Evolutionary conservation across 352 stramenopile species (phyloP).

Genomic region (Phytophthora cryptogea): DNA sequence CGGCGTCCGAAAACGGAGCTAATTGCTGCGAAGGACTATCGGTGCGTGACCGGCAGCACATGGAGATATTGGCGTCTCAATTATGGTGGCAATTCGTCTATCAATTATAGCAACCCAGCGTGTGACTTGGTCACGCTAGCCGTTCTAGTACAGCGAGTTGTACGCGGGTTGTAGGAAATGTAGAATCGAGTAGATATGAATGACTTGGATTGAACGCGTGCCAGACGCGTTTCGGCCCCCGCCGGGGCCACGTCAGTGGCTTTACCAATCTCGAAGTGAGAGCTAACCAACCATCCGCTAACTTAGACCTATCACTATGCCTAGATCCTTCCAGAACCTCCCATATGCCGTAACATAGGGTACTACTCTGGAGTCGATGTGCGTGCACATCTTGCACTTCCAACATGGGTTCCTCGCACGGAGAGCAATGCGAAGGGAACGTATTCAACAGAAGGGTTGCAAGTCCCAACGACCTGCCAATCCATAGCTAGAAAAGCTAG

Average conservation of each 20-base stretch:
- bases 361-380: slow-evolving; percentile 12
- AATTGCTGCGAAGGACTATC: slow-evolving; percentile 45
- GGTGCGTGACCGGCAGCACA: slow-evolving; percentile 56
- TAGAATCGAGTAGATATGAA: neutral
- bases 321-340: slow-evolving; percentile 13
- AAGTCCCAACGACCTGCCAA: slow-evolving; percentile 39
- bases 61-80: slow-evolving; percentile 55
- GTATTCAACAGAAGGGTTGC: slow-evolving; percentile 11
- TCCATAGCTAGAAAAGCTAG: slow-evolving; percentile 21
- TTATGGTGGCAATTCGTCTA: slow-evolving; percentile 57
- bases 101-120: slow-evolving; percentile 47
- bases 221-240: slow-evolving; percentile 8
- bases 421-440: slow-evolving; percentile 17
- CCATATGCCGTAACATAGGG: neutral
- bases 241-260: slow-evolving; percentile 5
- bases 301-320: neutral
- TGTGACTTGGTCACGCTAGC: slow-evolving; percentile 47
- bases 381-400: slow-evolving; percentile 4
- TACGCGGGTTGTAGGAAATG: slow-evolving; percentile 30
- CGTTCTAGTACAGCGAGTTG: slow-evolving; percentile 45
- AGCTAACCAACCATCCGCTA: slow-evolving; percentile 2
- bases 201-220: neutral
- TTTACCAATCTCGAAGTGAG: slow-evolving; percentile 10
- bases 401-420: slow-evolving; percentile 50
- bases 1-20: slow-evolving; percentile 45